These are phyloP conservation scores for Arthrobotrys conoides DNA, from an alignment of 2,329 filamentous ascomycete species.

Conservation along the genomic window DNA sequence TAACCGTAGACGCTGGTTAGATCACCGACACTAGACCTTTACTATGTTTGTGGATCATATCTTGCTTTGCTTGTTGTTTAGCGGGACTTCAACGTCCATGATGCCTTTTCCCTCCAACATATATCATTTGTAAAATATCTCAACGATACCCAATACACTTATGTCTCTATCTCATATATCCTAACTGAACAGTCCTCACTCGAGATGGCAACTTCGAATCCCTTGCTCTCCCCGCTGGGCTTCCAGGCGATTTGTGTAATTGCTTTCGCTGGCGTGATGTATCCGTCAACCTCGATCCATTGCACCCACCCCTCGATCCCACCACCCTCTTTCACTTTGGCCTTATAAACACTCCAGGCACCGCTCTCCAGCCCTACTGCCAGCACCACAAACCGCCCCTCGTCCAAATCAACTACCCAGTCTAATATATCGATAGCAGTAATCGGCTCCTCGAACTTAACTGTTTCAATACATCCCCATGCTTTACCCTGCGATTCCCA, in stretches of 20 bases:
- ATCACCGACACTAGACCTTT: not conserved
- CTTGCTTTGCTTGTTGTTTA: conserved; percentile 24
- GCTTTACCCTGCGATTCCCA: conserved; percentile 71
- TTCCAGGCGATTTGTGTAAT: conserved; percentile 69
- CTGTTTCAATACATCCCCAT: conserved; percentile 72
- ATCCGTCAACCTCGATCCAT: conserved; percentile 66
- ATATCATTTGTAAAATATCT: conserved; percentile 42
- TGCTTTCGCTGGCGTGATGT: conserved; percentile 75
- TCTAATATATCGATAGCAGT: conserved; percentile 79
- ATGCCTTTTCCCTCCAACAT: conserved; percentile 6
- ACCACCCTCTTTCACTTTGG: conserved; percentile 65
- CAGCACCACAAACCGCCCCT: conserved; percentile 65
- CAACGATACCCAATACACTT: conserved; percentile 50
- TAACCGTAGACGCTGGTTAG: not conserved
- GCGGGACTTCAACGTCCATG: conserved; percentile 60
- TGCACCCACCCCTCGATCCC: conserved; percentile 63
- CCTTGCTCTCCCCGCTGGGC: conserved; percentile 42
- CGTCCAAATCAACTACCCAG: conserved; percentile 63
- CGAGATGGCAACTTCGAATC: conserved; percentile 65
- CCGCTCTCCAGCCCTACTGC: conserved; percentile 70
- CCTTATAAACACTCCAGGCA: conserved; percentile 67
- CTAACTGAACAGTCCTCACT: conserved; percentile 63
- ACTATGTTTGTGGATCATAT: not conserved
- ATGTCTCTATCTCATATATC: conserved; percentile 59
- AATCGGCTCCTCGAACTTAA: conserved; percentile 74